Conservation (phyloP, 345 rosid species). For the Gossypium ekmanianum region DNA sequence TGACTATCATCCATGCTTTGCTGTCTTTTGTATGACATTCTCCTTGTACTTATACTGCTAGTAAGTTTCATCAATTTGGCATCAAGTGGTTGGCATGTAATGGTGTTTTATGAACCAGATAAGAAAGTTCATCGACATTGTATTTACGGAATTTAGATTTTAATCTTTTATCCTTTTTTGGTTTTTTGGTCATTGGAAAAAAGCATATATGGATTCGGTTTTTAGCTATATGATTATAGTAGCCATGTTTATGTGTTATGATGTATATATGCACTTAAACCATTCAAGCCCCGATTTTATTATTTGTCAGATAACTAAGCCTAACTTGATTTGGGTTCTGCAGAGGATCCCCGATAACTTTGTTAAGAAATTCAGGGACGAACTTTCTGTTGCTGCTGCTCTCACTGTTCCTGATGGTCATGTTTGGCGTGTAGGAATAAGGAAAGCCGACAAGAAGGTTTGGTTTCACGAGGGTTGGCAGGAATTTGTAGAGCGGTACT, state of each 20-base stretch:
- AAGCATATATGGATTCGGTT: background rate
- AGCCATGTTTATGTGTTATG: background rate
- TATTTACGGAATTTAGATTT: background rate
- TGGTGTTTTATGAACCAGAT: background rate
- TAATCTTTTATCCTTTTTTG: background rate
- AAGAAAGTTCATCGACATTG: background rate
- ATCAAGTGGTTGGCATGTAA: background rate
- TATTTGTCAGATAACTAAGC: background rate
- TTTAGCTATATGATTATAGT: background rate
- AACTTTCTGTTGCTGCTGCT: conserved; percentile 51
- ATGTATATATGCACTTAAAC: background rate
- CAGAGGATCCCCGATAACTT: conserved; percentile 85
- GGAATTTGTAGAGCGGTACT: conserved; percentile 72
- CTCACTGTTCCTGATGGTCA: too few species aligned
- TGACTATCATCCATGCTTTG: background rate
- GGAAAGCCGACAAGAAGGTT: conserved; percentile 58
- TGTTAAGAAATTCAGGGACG: conserved; percentile 68
- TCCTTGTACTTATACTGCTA: background rate
- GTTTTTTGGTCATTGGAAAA: too few species aligned
- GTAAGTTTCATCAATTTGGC: background rate
- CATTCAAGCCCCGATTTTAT: background rate
- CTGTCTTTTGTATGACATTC: background rate
- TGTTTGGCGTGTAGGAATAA: conserved; percentile 46
- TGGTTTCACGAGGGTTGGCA: conserved; percentile 89
- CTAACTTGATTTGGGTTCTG: conserved; percentile 30